phyloP scores from a whole-genome alignment of 1,139 yeast species.

The Blastobotrys proliferans region DNA sequence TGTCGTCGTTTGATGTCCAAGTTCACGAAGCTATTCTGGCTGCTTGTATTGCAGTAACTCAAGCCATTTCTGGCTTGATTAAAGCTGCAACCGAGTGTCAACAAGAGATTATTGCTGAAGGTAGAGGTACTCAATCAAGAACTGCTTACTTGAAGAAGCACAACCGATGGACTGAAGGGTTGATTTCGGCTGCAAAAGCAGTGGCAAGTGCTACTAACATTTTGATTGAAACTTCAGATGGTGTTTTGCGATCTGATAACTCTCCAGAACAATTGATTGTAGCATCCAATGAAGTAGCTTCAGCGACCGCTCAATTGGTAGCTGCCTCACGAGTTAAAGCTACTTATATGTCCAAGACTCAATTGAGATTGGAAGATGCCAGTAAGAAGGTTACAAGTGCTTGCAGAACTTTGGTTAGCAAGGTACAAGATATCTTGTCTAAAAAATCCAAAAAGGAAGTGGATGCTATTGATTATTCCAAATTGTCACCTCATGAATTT shows the following conservation, averaged over 20 bases:
- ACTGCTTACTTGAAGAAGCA: slow-evolving; percentile 83
- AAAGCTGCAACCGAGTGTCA: slow-evolving; percentile 79
- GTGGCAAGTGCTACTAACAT: slow-evolving; percentile 82
- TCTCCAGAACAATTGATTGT: slow-evolving; percentile 83
- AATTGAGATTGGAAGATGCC: slow-evolving; percentile 67
- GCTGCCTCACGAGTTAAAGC: slow-evolving; percentile 92
- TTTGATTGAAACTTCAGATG: slow-evolving; percentile 81
- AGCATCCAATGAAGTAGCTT: slow-evolving; percentile 88
- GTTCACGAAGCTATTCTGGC: slow-evolving; percentile 74
- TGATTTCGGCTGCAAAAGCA: slow-evolving; percentile 84
- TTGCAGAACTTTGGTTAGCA: slow-evolving; percentile 64
- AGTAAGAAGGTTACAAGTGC: slow-evolving; percentile 69
- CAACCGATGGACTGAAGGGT: slow-evolving; percentile 92
- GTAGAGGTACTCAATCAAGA: slow-evolving; percentile 61
- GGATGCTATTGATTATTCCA: slow-evolving; percentile 57
- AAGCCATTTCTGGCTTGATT: slow-evolving; percentile 70
- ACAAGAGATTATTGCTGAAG: slow-evolving; percentile 71
- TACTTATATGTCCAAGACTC: slow-evolving; percentile 69
- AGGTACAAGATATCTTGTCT: slow-evolving; percentile 60
- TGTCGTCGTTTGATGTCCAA: slow-evolving; percentile 59
- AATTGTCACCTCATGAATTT: slow-evolving; percentile 73
- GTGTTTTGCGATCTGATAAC: slow-evolving; percentile 60
- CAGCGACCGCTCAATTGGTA: slow-evolving; percentile 88
- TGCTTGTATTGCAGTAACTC: slow-evolving; percentile 79
- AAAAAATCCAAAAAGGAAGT: slow-evolving; percentile 31